Evolutionary conservation across 495 filamentous ascomycete genomes (phyloP).

Genomic region (Neurospora sp.): DNA sequence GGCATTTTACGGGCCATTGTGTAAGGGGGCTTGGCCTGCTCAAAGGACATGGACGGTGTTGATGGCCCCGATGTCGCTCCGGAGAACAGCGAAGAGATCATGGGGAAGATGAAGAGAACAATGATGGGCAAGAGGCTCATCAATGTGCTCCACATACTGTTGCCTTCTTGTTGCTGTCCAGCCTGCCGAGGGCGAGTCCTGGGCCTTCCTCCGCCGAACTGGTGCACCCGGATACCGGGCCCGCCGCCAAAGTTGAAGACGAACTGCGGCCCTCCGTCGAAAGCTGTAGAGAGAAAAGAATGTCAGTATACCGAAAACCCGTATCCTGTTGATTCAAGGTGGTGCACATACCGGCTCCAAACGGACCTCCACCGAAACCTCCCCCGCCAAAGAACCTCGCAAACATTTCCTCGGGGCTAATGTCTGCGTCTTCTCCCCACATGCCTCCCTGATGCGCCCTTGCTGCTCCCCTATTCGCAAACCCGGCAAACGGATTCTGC

Average conservation of each 20-base stretch:
- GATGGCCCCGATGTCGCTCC: slow-evolving; percentile 42
- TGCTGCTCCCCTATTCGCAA: slow-evolving; percentile 39
- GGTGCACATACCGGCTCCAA: slow-evolving; percentile 19
- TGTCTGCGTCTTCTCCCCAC: slow-evolving; percentile 66
- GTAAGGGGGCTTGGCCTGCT: slow-evolving; percentile 53
- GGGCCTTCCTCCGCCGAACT: slow-evolving; percentile 64
- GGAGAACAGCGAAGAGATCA: slow-evolving; percentile 72
- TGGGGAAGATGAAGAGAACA: slow-evolving; percentile 77
- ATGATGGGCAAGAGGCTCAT: slow-evolving; percentile 70
- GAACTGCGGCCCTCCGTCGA: slow-evolving; percentile 70
- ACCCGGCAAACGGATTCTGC: slow-evolving; percentile 65
- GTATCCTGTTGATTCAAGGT: neutral
- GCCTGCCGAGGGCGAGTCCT: slow-evolving; percentile 60
- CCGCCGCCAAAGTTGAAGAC: slow-evolving; percentile 86
- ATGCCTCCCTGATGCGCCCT: slow-evolving; percentile 41
- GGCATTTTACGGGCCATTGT: slow-evolving; percentile 63
- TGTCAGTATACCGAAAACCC: neutral
- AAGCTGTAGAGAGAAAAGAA: slow-evolving; percentile 22
- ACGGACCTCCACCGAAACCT: slow-evolving; percentile 56
- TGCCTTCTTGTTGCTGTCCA: slow-evolving; percentile 42
- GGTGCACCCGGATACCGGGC: slow-evolving; percentile 73
- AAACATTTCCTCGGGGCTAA: slow-evolving; percentile 94
- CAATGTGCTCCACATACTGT: slow-evolving; percentile 43
- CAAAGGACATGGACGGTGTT: slow-evolving; percentile 62
- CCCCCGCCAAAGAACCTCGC: slow-evolving; percentile 86